Base-by-base conservation (phyloP, 1,139 yeast species). In the Scheffersomyces illinoinensis region DNA sequence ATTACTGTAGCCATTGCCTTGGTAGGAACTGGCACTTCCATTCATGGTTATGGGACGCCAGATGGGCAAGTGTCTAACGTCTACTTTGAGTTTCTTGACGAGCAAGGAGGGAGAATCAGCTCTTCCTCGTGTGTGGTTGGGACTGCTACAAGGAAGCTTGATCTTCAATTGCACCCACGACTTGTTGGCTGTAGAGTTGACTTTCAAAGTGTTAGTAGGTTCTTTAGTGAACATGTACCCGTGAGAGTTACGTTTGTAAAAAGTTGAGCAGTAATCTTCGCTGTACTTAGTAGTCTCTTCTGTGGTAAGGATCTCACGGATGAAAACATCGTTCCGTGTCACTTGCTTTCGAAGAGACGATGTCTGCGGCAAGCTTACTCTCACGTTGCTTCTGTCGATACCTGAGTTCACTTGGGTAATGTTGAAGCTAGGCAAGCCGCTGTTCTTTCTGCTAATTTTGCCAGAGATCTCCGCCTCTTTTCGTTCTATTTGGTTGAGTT, bases 161-260 rank as follows among this genome's bases (percentile, higher is more conserved):
- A 73, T 66, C 53, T 69, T 71, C 48, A 73, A 57, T 52, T 70
- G 73, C 6, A 73, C 76, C 76, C 76, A 73, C 20, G 73, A 71
- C 55, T 70, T 71, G 7, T 68, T 63, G 1, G 74, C 75, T 47
- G 70, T 66, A 6, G 66, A 62, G 56, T 72, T 72, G n/a, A 73
- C 74, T 54, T 70, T 71, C 47, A 71, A 62, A n/a, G 73, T 67
- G 53, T 65, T 71, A 20, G 71, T 71, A 17, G 78, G 71, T 57
- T 77, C 81, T 52, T 72, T 68, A 18, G 73, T 74, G 61, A 76
- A 77, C 81, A 77, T 77, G 61, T 76, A 77, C 17, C 79, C 79
- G 55, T 74, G 74, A 17, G 64, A 59, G 54, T 76, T 76, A 49
- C 81, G 62, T 59, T 74, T 75, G 62, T 76, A 77, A 59, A 76